These are phyloP conservation scores for Cryptococcus sp. DNA, from an alignment of 1,284 basidiomycete genomes.

Conservation along the genomic window DNA sequence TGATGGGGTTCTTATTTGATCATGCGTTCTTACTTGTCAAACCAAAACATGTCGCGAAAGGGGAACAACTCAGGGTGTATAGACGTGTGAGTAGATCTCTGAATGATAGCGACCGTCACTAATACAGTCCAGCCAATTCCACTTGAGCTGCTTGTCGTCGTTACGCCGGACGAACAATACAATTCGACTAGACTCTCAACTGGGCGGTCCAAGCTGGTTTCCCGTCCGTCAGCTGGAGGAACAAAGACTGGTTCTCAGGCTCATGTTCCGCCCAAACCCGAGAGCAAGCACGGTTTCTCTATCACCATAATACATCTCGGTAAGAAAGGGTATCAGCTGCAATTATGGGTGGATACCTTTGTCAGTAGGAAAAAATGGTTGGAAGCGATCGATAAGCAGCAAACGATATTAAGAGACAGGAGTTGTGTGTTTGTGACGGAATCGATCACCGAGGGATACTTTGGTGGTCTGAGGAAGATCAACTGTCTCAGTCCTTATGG, in stretches of 20 bases:
- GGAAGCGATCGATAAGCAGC: slow-evolving; percentile 85
- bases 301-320: slow-evolving; percentile 93
- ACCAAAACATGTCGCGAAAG: slow-evolving; percentile 75
- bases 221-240: slow-evolving; percentile 45
- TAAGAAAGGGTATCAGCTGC: slow-evolving; percentile 85
- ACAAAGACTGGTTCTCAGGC: slow-evolving; percentile 13
- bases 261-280: slow-evolving; percentile 53
- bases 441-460: slow-evolving; percentile 81
- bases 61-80: slow-evolving; percentile 90
- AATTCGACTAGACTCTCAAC: slow-evolving; percentile 41
- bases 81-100: slow-evolving; percentile 62
- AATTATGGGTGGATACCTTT: slow-evolving; percentile 86
- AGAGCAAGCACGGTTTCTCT: slow-evolving; percentile 81
- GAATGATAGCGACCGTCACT: background rate
- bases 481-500: slow-evolving; percentile 94
- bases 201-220: slow-evolving; percentile 50
- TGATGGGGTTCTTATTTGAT: slow-evolving; percentile 93
- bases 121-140: slow-evolving; percentile 74
- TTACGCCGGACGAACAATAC: slow-evolving; percentile 67
- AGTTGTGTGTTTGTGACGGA: slow-evolving; percentile 84
- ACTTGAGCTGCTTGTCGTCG: slow-evolving; percentile 82
- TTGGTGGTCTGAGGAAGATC: slow-evolving; percentile 73
- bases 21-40: slow-evolving; percentile 96
- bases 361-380: slow-evolving; percentile 90
- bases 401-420: slow-evolving; percentile 74